A percentile compares a stretch with the other conserved stretches of the same genome.
Evolutionary conservation across 2,329 filamentous ascomycete genomes (phyloP).

Genomic region (Stenocarpella maydis): DNA sequence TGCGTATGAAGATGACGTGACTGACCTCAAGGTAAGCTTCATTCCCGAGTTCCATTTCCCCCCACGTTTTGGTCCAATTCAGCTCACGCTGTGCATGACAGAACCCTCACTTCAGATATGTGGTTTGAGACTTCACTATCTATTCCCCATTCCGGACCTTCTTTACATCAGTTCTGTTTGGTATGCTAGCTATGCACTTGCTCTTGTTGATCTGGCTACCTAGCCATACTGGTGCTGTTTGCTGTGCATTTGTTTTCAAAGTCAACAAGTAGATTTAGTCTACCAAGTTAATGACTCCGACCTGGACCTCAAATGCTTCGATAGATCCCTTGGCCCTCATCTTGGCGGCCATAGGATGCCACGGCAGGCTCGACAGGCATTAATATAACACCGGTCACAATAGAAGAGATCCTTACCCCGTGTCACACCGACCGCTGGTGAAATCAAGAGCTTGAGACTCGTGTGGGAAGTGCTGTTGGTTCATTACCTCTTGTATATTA

Average conservation of each 20-base stretch:
- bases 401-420: too few relatives aligned
- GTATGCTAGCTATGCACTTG: background rate
- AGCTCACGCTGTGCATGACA: background rate
- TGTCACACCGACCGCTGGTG: too few relatives aligned
- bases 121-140: background rate
- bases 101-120: slow-evolving; percentile 17
- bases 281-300: background rate
- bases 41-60: rapidly evolving
- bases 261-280: background rate
- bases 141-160: too few relatives aligned
- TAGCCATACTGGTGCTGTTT: background rate
- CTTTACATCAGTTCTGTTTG: background rate
- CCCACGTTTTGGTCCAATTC: too few relatives aligned
- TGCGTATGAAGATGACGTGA: slow-evolving; percentile 61
- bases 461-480: too few relatives aligned
- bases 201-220: background rate
- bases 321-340: too few relatives aligned
- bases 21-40: slow-evolving; percentile 48
- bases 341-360: too few relatives aligned
- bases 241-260: background rate
- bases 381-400: too few relatives aligned
- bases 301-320: too few relatives aligned
- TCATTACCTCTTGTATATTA: too few relatives aligned
- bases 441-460: too few relatives aligned
- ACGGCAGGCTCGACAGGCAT: too few relatives aligned